phyloP scores from a whole-genome alignment of 2,329 filamentous ascomycete species.

The Rhinocladiella mackenziei region DNA sequence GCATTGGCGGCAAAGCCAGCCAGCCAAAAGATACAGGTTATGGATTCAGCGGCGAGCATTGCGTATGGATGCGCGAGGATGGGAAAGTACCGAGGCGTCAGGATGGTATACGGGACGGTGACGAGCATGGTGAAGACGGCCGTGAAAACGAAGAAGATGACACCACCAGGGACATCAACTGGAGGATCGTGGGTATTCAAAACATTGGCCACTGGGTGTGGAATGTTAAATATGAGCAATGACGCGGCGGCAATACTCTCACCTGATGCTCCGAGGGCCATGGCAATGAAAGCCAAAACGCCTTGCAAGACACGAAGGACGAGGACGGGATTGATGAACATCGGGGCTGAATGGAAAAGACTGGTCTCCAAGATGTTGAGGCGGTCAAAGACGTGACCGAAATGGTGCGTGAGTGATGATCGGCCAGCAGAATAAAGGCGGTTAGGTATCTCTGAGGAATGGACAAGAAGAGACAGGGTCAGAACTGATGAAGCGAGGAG shows the following conservation, averaged over 20 bases:
- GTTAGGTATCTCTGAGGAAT: neutral
- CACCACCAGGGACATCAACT: slow-evolving; percentile 47
- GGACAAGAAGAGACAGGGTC: neutral
- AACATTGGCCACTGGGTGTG: slow-evolving; percentile 10
- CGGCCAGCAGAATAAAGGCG: too few relatives aligned
- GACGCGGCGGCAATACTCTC: slow-evolving; percentile 20
- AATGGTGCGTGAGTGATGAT: too few relatives aligned
- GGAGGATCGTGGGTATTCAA: slow-evolving; percentile 13
- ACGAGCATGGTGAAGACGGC: slow-evolving; percentile 71
- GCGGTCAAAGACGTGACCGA: neutral
- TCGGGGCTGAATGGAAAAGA: neutral
- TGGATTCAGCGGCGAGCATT: slow-evolving; percentile 62
- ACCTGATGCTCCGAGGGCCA: slow-evolving; percentile 67
- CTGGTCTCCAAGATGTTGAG: neutral
- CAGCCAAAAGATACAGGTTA: slow-evolving; percentile 89
- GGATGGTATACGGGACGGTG: slow-evolving; percentile 62
- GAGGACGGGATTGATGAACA: slow-evolving; percentile 55
- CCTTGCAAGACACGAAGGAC: slow-evolving; percentile 64
- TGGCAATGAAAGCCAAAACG: slow-evolving; percentile 66
- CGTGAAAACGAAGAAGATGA: slow-evolving; percentile 78
- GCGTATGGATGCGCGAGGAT: slow-evolving; percentile 60
- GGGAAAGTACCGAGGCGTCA: slow-evolving; percentile 62
- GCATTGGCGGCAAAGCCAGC: slow-evolving; percentile 72
- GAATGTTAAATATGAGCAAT: neutral
- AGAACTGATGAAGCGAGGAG: neutral